Evolutionary conservation across 768 basidiomycete genomes (phyloP), one percentile per base, ranked within the genome.

Genomic region (Daedaleopsis nitida): DNA sequence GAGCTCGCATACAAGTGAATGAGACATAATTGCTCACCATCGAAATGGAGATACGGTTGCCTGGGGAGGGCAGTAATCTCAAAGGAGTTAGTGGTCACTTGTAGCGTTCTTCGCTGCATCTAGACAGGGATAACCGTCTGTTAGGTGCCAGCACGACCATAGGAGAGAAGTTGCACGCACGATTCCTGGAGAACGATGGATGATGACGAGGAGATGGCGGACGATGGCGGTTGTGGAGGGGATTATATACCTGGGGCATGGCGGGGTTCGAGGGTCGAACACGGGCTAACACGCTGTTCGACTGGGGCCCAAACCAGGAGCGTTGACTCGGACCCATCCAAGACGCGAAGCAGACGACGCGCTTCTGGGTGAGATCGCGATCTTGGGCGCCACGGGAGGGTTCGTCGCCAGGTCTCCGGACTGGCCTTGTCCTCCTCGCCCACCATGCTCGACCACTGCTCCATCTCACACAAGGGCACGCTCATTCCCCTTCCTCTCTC

Each of bases 391-490:
- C 14, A 10, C 14, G 19, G 12, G 45, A 13, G 14, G 11, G 11
- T 7, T n/a, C 45, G 3, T 21, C 45, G 19, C 17, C 16, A 7
- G 19, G 14, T 23, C 17, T 6, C 13, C 11, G 21, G 23, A 24
- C 19, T 13, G 10, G 11, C 47, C 10, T 24, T 13, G 21, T 23
- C 47, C 9, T 27, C 21, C 47, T 24, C 23, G 10, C 34, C 24
- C 34, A 24, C 63, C 58, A 97, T 97, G 94, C 85, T 97, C 60
- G 96, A 98, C 77, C 92, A 95, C 75, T 93, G 94, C 74, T 95
- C 94, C 32, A 96, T 98, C 69, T 93, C 93, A 10, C 94, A 95
- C 75, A 92, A 92, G 83, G 94, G 94, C 89, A 62, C 43, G 74
- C 52, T 8, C 39, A 27, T 45, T 45, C 24, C 21, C 19, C 52